These are phyloP conservation scores for Scedosporium aurantiacum DNA, from an alignment of 2,329 filamentous ascomycete species.

Conservation along the genomic window DNA sequence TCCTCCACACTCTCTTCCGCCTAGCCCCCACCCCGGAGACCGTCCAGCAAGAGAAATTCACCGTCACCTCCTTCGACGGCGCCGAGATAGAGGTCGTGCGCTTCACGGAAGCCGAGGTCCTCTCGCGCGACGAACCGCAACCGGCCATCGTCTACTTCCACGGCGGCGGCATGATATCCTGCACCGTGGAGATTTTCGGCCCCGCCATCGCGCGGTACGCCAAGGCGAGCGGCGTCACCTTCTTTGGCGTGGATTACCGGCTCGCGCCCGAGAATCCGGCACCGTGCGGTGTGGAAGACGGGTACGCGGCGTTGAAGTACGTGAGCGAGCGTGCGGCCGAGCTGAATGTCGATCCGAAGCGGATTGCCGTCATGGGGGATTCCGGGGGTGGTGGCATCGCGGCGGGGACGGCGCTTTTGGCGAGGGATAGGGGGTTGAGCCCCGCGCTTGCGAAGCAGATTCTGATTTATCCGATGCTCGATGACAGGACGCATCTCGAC, in stretches of 20 bases:
- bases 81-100: conserved; percentile 11
- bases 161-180: conserved; percentile 28
- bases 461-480: conserved; percentile 22
- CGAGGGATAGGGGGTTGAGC: conserved; percentile 14
- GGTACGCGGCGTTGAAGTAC: conserved; percentile 19
- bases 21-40: conserved; percentile 1
- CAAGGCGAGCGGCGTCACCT: conserved; percentile 18
- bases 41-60: conserved; percentile 9
- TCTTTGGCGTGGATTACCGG: conserved; percentile 29
- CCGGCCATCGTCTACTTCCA: conserved; percentile 26
- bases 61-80: conserved; percentile 11
- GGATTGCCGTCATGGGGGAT: conserved; percentile 14
- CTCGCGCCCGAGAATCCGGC: conserved; percentile 29
- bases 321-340: conserved; percentile 13
- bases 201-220: conserved; percentile 17
- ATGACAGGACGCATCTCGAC: conserved; percentile 16
- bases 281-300: conserved; percentile 24
- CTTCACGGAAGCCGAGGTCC: conserved; percentile 8
- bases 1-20: not conserved
- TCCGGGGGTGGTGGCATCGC: conserved; percentile 14
- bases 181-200: conserved; percentile 17
- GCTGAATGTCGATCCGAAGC: conserved; percentile 12
- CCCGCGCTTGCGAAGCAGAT: conserved; percentile 19
- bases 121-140: not conserved
- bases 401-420: conserved; percentile 26